Percentiles rank a stretch among this genome's conserved stretches.
Conservation (phyloP, 2,329 filamentous ascomycete genomes). For the Claviceps cyperi region DNA sequence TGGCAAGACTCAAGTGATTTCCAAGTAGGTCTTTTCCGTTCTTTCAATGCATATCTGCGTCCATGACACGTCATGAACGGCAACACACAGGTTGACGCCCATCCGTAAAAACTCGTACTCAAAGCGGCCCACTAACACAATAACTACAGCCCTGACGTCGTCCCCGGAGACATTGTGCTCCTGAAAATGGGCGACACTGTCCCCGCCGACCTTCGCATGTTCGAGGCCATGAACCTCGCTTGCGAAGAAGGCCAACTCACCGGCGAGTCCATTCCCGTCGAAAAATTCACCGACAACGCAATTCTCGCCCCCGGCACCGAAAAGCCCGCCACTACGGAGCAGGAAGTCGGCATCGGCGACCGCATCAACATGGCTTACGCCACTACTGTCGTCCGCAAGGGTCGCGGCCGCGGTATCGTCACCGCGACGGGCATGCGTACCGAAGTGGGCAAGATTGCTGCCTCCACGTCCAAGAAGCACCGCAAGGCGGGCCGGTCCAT, state of each 20-base stretch:
- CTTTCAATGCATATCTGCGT: not conserved
- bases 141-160: constrained; percentile 39
- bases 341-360: constrained; percentile 52
- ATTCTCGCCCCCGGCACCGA: constrained; percentile 30
- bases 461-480: constrained; percentile 35
- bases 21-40: constrained; percentile 31
- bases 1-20: constrained; percentile 40
- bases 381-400: constrained; percentile 58
- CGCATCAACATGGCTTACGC: constrained; percentile 63
- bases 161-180: constrained; percentile 56
- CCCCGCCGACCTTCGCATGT: constrained; percentile 55
- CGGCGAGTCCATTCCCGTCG: constrained; percentile 59
- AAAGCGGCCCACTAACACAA: not conserved
- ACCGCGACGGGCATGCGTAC: constrained; percentile 58
- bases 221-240: constrained; percentile 63
- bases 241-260: constrained; percentile 69
- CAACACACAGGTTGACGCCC: not conserved
- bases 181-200: constrained; percentile 61
- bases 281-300: constrained; percentile 43
- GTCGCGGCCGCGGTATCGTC: constrained; percentile 58
- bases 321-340: constrained; percentile 27
- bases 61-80: too few species aligned
- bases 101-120: not conserved
- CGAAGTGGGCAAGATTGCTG: constrained; percentile 56
- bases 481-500: constrained; percentile 39